phyloP scores from a whole-genome alignment of 768 basidiomycete genomes.

The Leccinum boreale region DNA sequence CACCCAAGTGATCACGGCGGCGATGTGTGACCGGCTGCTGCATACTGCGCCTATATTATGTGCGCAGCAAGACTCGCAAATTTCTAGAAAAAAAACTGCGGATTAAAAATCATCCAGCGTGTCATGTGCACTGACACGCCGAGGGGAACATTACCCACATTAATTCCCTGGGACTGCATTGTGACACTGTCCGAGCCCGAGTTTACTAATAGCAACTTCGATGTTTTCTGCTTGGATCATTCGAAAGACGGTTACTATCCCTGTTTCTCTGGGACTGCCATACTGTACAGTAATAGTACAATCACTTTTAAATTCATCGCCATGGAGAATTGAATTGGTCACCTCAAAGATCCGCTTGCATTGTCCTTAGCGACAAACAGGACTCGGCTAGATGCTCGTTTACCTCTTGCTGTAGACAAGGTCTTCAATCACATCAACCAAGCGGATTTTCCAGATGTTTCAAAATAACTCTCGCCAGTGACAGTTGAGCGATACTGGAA shows the following conservation, averaged over 20 bases:
- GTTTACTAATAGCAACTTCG: neutral
- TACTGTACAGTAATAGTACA: too few relatives aligned
- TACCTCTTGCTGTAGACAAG: neutral
- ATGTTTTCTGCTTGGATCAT: neutral
- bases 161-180: neutral
- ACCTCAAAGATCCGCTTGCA: neutral
- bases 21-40: neutral
- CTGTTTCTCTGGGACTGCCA: neutral
- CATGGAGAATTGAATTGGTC: neutral
- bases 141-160: neutral
- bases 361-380: neutral
- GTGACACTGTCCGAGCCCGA: too few relatives aligned
- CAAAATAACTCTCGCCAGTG: neutral
- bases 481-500: neutral
- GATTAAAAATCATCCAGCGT: neutral
- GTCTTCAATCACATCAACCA: neutral
- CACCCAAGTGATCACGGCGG: neutral
- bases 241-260: neutral
- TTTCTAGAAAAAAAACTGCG: neutral
- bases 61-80: neutral
- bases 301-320: neutral
- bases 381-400: neutral
- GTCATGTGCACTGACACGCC: neutral
- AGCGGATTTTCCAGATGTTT: neutral
- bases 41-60: neutral